Conservation (phyloP, 2,329 filamentous ascomycete species). For the Botrytis squamosa region DNA sequence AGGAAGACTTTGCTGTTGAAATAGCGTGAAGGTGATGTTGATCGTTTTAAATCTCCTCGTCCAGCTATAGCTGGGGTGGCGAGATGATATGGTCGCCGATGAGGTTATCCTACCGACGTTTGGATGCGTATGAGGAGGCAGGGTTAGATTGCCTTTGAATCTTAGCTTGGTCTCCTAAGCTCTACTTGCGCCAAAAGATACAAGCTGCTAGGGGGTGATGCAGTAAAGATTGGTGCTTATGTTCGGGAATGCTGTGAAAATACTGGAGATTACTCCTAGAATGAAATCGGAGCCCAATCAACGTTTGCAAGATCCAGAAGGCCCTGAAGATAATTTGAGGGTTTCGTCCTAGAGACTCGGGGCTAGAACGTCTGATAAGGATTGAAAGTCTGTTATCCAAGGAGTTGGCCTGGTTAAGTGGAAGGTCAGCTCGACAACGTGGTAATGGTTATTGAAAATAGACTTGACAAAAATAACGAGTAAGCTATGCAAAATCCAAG, state of each 20-base stretch:
- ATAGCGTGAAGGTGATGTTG: neutral
- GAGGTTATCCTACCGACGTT: neutral
- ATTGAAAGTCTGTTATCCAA: neutral
- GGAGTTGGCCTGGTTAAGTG: neutral
- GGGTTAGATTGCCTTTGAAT: constrained; percentile 9
- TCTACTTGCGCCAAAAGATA: constrained; percentile 12
- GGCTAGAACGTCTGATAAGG: neutral
- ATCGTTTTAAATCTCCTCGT: neutral
- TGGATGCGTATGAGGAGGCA: neutral
- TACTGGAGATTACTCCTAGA: neutral
- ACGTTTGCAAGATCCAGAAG: neutral
- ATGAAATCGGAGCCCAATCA: neutral
- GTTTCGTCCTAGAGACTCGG: neutral
- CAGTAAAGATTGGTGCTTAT: neutral
- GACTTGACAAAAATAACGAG: neutral
- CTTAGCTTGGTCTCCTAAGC: constrained; percentile 9
- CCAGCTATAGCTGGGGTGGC: neutral
- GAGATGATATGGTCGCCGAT: constrained; percentile 12
- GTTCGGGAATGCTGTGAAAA: constrained; percentile 10
- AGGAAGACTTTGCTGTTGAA: neutral
- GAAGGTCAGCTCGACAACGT: constrained; percentile 6
- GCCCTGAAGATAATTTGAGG: neutral
- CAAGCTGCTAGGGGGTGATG: constrained; percentile 5
- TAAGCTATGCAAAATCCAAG: neutral
- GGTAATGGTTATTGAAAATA: constrained; percentile 5